phyloP scores from a whole-genome alignment of 2,329 filamentous ascomycete species.

The Dothidotthia symphoricarpi region DNA sequence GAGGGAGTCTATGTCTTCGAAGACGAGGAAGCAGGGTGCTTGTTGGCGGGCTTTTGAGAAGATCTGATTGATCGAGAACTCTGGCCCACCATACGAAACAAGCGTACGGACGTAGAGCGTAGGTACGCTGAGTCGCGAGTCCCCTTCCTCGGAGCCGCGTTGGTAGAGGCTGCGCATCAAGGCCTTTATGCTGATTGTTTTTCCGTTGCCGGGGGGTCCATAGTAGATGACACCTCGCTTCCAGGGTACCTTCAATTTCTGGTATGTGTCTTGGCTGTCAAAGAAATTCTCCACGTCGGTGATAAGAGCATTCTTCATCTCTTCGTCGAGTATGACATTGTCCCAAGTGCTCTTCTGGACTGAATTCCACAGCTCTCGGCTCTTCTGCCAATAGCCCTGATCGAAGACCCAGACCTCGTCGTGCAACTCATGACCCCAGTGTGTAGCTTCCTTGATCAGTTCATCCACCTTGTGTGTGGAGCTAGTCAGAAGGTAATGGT shows the following conservation, averaged over 20 bases:
- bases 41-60: conserved; percentile 57
- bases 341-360: conserved; percentile 56
- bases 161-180: conserved; percentile 64
- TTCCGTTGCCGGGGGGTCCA: conserved; percentile 63
- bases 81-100: conserved; percentile 50
- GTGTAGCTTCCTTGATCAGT: conserved; percentile 56
- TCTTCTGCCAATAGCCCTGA: conserved; percentile 62
- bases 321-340: conserved; percentile 63
- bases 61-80: conserved; percentile 46
- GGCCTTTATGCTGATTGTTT: conserved; percentile 70
- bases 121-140: conserved; percentile 49
- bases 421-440: conserved; percentile 58
- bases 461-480: conserved; percentile 44
- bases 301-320: conserved; percentile 64
- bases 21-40: conserved; percentile 68
- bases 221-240: conserved; percentile 69
- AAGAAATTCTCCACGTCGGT: conserved; percentile 66
- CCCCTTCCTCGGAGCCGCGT: conserved; percentile 40
- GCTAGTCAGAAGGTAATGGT: conserved; percentile 47
- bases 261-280: conserved; percentile 58
- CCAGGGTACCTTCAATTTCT: conserved; percentile 64
- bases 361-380: conserved; percentile 57
- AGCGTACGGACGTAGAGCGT: conserved; percentile 57
- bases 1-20: conserved; percentile 70
- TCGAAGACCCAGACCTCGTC: conserved; percentile 68